phyloP scores from a whole-genome alignment of 208 protist species.

The Tritrichomonas foetus region DNA sequence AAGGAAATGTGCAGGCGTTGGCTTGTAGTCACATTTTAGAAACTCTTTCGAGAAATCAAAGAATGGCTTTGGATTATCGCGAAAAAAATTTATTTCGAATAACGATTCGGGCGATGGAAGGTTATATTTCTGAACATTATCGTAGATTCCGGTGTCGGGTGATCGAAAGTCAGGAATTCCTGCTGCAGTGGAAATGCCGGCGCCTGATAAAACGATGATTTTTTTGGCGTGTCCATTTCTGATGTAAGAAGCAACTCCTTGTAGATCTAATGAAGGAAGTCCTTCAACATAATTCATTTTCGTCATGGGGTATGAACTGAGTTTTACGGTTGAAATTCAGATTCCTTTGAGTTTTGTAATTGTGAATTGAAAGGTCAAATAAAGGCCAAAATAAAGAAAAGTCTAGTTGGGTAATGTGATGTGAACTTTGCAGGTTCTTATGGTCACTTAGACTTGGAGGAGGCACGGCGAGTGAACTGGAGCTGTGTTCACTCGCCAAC shows the following conservation, averaged over 20 bases:
- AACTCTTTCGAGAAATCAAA: neutral
- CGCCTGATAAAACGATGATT: neutral
- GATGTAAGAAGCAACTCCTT: neutral
- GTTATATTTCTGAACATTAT: neutral
- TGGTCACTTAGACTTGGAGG: too few relatives aligned
- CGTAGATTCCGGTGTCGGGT: neutral
- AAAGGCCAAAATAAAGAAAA: too few relatives aligned
- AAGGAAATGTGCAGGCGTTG: conserved; percentile 5
- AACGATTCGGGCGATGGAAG: neutral
- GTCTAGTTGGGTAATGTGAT: too few relatives aligned
- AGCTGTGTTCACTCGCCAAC: too few relatives aligned
- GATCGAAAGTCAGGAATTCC: conserved; percentile 38
- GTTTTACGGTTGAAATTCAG: too few relatives aligned
- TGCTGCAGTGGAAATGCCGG: neutral
- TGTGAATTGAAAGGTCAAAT: too few relatives aligned
- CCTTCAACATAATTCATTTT: too few relatives aligned
- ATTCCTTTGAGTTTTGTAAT: too few relatives aligned
- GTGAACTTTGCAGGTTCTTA: too few relatives aligned
- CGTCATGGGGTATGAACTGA: too few relatives aligned
- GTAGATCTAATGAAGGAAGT: neutral
- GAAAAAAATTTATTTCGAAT: conserved; percentile 2
- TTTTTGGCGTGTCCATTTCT: conserved; percentile 8
- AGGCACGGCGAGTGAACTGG: too few relatives aligned
- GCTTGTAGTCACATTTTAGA: neutral
- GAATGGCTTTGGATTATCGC: neutral